Evolutionary conservation across 208 protist species (phyloP).

Genomic region (Entamoeba invadens): DNA sequence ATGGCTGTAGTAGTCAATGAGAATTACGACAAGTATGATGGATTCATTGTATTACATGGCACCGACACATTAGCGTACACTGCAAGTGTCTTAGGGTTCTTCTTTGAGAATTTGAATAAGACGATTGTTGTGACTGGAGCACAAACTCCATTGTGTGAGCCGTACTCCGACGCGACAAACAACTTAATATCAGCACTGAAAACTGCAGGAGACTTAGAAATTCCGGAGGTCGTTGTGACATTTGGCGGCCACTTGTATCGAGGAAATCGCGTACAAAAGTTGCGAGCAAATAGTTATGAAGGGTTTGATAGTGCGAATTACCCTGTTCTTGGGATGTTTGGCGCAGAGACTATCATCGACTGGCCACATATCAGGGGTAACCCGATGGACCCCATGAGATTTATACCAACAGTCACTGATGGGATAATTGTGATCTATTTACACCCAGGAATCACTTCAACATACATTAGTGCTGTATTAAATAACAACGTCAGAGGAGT

Average conservation of each 20-base stretch:
- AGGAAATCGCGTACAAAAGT: slow-evolving; percentile 67
- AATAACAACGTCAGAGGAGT: slow-evolving; percentile 46
- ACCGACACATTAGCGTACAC: slow-evolving; percentile 91
- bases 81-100: slow-evolving; percentile 72
- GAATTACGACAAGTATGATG: slow-evolving; percentile 70
- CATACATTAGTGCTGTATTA: slow-evolving; percentile 10
- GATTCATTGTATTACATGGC: slow-evolving; percentile 79
- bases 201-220: slow-evolving; percentile 11
- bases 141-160: slow-evolving; percentile 63
- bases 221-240: slow-evolving; percentile 64
- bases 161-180: slow-evolving; percentile 59
- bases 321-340: slow-evolving; percentile 59
- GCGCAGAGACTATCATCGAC: slow-evolving; percentile 47
- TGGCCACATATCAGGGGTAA: slow-evolving; percentile 9
- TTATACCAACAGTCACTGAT: neutral
- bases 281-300: slow-evolving; percentile 51
- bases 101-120: slow-evolving; percentile 78
- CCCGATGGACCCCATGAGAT: neutral
- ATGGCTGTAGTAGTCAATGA: slow-evolving; percentile 51
- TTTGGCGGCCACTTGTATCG: slow-evolving; percentile 70
- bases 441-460: slow-evolving; percentile 50
- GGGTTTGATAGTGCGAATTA: slow-evolving; percentile 68
- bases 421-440: slow-evolving; percentile 35
- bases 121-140: slow-evolving; percentile 78
- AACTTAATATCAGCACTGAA: slow-evolving; percentile 30